Percentiles rank a stretch among this genome's conserved stretches.
Conservation (phyloP, 371 early-diverging fungal genomes). For the Spraguea lophii region DNA sequence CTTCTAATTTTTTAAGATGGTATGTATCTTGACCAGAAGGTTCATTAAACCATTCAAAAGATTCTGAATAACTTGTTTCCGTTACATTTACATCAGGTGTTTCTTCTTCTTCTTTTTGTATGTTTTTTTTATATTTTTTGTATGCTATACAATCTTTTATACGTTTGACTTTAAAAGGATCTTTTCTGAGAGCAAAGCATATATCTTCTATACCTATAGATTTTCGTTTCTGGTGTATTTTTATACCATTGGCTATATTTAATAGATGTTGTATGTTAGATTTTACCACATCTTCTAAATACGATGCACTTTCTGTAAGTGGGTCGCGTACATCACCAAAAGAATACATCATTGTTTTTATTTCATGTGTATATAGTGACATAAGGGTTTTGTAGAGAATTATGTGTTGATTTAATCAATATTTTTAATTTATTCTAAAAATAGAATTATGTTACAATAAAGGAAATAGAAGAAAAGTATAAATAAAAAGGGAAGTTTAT, state of each 20-base stretch:
- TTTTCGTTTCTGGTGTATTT: conserved; percentile 7
- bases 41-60: not conserved
- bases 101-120: conserved; percentile 10
- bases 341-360: conserved; percentile 28
- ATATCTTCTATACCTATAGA: conserved; percentile 17
- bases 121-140: conserved; percentile 19
- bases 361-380: conserved; percentile 16
- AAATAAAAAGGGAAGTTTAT: too few relatives aligned
- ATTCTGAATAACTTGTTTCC: conserved; percentile 9
- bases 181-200: conserved; percentile 19
- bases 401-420: too few relatives aligned
- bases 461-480: too few relatives aligned
- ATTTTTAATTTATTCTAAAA: too few relatives aligned
- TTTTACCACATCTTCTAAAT: conserved; percentile 22
- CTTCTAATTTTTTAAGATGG: conserved; percentile 6
- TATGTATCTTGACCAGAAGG: not conserved
- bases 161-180: conserved; percentile 22
- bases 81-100: not conserved
- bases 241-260: conserved; percentile 4
- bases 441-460: too few relatives aligned
- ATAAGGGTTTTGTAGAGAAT: too few relatives aligned
- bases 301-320: conserved; percentile 9
- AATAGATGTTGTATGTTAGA: conserved; percentile 14
- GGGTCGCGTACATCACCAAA: conserved; percentile 21
- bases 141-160: conserved; percentile 21